Evolutionary conservation across 352 stramenopile species (phyloP).

Genomic region (Globisporangium polare): DNA sequence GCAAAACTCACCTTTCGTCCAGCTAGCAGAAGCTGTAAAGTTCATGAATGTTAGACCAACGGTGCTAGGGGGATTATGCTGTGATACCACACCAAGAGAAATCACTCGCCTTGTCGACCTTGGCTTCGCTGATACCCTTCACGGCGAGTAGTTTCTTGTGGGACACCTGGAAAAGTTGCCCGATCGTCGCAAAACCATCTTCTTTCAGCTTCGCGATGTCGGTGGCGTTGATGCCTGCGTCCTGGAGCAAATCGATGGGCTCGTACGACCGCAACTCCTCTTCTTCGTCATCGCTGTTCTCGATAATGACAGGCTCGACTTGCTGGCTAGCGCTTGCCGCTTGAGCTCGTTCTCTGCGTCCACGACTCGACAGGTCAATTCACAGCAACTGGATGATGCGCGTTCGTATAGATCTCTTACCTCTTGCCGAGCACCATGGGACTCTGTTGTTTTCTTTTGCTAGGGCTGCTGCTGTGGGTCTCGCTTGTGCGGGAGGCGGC

Average conservation of each 20-base stretch:
- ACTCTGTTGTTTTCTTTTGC: neutral
- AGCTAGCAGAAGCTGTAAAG: slow-evolving; percentile 58
- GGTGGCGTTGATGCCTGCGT: slow-evolving; percentile 65
- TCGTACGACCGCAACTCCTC: slow-evolving; percentile 59
- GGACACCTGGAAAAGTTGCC: slow-evolving; percentile 78
- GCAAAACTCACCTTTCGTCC: slow-evolving; percentile 56
- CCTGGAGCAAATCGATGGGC: slow-evolving; percentile 69
- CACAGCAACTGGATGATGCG: neutral
- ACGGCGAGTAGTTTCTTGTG: slow-evolving; percentile 63
- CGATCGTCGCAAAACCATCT: slow-evolving; percentile 75
- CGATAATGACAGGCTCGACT: slow-evolving; percentile 22
- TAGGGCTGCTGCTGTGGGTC: neutral
- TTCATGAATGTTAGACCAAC: neutral
- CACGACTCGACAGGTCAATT: neutral
- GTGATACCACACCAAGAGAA: too few relatives aligned
- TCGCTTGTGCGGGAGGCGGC: slow-evolving; percentile 1
- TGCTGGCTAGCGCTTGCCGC: slow-evolving; percentile 20
- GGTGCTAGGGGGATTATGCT: too few relatives aligned
- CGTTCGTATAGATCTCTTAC: neutral
- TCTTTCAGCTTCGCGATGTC: slow-evolving; percentile 81
- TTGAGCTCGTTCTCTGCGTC: slow-evolving; percentile 18
- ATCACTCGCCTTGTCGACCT: slow-evolving; percentile 71
- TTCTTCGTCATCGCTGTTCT: slow-evolving; percentile 56
- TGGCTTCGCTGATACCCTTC: slow-evolving; percentile 89
- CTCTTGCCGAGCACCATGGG: slow-evolving; percentile 13